A percentile compares a stretch with the other conserved stretches of the same genome.
Conservation (phyloP, 2,329 filamentous ascomycete species). For the Ophiostoma sp. region DNA sequence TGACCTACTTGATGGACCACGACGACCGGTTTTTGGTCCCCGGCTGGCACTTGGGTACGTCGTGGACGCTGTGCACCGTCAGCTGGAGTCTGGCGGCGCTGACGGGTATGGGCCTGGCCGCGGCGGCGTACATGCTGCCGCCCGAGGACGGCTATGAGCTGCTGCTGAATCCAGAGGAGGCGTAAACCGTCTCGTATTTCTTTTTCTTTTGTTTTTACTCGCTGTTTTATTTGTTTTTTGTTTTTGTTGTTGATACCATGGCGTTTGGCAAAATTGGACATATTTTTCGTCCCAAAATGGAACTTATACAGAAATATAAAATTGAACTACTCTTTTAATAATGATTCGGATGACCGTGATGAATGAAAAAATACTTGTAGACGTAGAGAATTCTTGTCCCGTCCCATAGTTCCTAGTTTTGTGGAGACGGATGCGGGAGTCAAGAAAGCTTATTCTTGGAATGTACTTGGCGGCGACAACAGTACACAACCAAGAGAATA, state of each 20-base stretch:
- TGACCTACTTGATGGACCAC: slow-evolving; percentile 80
- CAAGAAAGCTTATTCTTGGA: no score
- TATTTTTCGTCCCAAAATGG: not conserved
- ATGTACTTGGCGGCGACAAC: no score
- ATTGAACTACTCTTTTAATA: no score
- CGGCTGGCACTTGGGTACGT: slow-evolving; percentile 78
- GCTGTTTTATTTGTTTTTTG: not conserved
- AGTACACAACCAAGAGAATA: no score
- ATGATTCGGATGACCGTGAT: no score
- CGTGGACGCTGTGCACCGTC: slow-evolving; percentile 69
- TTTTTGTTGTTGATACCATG: not conserved
- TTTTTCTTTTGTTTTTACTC: not conserved
- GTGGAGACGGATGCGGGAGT: no score
- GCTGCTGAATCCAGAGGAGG: slow-evolving; percentile 54
- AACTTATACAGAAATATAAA: not conserved
- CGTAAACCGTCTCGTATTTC: slow-evolving; percentile 36
- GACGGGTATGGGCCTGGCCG: slow-evolving; percentile 58
- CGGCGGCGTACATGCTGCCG: slow-evolving; percentile 69
- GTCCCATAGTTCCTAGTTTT: no score
- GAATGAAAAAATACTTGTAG: no score
- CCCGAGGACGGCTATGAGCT: slow-evolving; percentile 86
- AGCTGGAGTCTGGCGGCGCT: slow-evolving; percentile 56
- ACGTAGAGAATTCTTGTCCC: no score
- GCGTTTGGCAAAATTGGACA: not conserved
- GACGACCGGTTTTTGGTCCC: slow-evolving; percentile 77